A percentile compares a stretch with the other conserved stretches of the same genome.
Conservation (phyloP, 2,329 filamentous ascomycete species). For the Phyllosticta citrichinensis region DNA sequence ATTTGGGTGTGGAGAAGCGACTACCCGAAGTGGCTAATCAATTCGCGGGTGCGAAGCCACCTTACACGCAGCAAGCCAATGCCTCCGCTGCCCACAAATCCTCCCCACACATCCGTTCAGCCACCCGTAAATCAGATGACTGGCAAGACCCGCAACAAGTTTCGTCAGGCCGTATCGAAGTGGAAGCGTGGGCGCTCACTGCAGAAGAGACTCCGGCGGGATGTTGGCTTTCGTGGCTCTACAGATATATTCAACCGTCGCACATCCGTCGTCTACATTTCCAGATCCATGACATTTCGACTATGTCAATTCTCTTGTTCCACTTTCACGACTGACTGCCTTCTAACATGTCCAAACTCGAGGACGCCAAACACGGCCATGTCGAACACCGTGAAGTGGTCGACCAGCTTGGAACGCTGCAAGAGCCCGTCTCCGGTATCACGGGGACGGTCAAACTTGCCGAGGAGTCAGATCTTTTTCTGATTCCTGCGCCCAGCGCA, state of each 20-base stretch:
- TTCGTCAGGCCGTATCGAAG: not conserved
- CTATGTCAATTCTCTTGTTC: not conserved
- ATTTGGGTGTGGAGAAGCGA: not conserved
- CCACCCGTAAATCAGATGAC: not conserved
- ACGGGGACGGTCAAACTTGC: conserved; percentile 24
- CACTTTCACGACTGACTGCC: not conserved
- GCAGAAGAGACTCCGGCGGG: not conserved
- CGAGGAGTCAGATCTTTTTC: conserved; percentile 17
- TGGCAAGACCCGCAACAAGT: not conserved
- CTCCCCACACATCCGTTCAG: not conserved
- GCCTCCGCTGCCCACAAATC: not conserved
- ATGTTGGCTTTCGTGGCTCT: not conserved
- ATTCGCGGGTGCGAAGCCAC: not conserved
- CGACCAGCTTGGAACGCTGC: conserved; percentile 7
- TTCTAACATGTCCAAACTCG: conserved; percentile 1
- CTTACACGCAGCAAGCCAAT: not conserved
- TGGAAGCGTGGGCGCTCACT: not conserved
- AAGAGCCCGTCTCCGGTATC: conserved; percentile 4
- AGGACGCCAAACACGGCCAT: conserved; percentile 8
- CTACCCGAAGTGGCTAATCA: not conserved
- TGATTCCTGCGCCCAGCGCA: conserved; percentile 21
- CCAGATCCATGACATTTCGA: not conserved
- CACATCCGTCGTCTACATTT: not conserved
- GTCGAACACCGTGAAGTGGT: conserved; percentile 10
- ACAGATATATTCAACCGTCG: not conserved